A percentile compares a stretch with the other conserved stretches of the same genome.
Evolutionary conservation across 805 yeast genomes (phyloP).

Genomic region (Nakazawaea anatomiae): DNA sequence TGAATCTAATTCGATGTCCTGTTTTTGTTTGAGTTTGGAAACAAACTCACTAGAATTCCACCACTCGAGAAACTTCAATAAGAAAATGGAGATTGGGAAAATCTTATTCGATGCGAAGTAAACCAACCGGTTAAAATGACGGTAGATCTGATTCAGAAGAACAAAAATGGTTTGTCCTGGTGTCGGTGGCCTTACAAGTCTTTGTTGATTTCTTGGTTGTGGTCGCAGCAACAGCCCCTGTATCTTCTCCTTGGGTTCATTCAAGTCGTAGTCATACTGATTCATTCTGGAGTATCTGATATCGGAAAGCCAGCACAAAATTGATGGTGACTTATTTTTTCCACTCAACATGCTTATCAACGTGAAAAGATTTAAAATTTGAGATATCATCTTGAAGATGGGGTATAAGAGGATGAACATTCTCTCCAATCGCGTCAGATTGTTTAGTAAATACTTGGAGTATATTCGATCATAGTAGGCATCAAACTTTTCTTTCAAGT

Average conservation of each 20-base stretch:
- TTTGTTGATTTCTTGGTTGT: constrained; percentile 7
- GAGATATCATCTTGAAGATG: constrained; percentile 36
- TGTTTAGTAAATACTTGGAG: constrained; percentile 50
- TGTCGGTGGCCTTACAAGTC: constrained; percentile 32
- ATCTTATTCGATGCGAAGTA: constrained; percentile 29
- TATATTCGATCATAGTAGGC: constrained; percentile 54
- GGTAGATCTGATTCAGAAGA: constrained; percentile 1
- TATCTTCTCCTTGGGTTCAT: constrained; percentile 17
- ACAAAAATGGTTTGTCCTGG: constrained; percentile 27
- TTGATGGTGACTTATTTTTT: constrained; percentile 51
- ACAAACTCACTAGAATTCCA: constrained; percentile 80
- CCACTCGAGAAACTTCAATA: constrained; percentile 86
- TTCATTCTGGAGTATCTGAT: constrained; percentile 63
- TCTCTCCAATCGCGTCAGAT: constrained; percentile 22
- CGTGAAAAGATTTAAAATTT: constrained; percentile 47
- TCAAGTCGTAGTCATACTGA: constrained; percentile 40
- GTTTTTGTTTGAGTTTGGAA: constrained; percentile 44
- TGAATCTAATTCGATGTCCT: constrained; percentile 39
- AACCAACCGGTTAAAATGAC: constrained; percentile 9
- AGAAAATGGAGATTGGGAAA: constrained; percentile 78
- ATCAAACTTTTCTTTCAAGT: constrained; percentile 63
- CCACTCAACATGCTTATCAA: constrained; percentile 67
- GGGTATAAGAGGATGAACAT: constrained; percentile 62
- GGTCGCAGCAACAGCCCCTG: not conserved
- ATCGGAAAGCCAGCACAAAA: constrained; percentile 54